Evolutionary conservation across 2,329 filamentous ascomycete species (phyloP).

Genomic region (Xylaria sp.): DNA sequence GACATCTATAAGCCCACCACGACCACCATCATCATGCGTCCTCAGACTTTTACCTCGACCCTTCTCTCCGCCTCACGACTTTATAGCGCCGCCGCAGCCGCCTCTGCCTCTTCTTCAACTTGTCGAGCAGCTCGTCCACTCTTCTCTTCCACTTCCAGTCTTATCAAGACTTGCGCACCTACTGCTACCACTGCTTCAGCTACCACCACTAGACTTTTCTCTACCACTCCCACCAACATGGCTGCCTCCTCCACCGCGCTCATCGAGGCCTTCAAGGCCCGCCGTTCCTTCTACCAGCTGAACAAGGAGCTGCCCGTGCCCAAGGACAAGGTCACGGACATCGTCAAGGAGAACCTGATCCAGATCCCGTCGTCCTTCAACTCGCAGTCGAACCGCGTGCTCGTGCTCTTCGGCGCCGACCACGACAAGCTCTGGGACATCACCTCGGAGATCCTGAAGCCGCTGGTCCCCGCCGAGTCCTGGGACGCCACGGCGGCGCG

Average conservation of each 20-base stretch:
- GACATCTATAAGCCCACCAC: conserved; percentile 33
- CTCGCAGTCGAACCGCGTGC: conserved; percentile 81
- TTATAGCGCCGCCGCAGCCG: conserved; percentile 26
- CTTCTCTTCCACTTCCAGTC: conserved; percentile 20
- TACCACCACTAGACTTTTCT: conserved; percentile 40
- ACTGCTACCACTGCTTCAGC: neutral
- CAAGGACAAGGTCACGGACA: conserved; percentile 69
- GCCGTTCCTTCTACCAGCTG: conserved; percentile 76
- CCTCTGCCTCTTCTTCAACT: conserved; percentile 31
- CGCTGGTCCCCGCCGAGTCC: conserved; percentile 71
- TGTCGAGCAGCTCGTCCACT: conserved; percentile 31
- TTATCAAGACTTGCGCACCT: conserved; percentile 36
- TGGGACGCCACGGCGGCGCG: conserved; percentile 64
- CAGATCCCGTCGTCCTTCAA: conserved; percentile 88
- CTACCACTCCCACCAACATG: conserved; percentile 53
- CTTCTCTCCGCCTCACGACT: conserved; percentile 43
- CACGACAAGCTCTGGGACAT: conserved; percentile 91
- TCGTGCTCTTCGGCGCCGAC: conserved; percentile 82
- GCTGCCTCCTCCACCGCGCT: conserved; percentile 56
- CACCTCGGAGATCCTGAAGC: conserved; percentile 71
- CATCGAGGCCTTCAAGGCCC: conserved; percentile 72
- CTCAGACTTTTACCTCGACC: conserved; percentile 44
- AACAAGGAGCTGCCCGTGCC: conserved; percentile 71
- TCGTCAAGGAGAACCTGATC: conserved; percentile 72
- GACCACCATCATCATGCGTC: conserved; percentile 41